These are phyloP conservation scores for Lactarius akahatsu DNA, from an alignment of 768 basidiomycete genomes.

Conservation along the genomic window DNA sequence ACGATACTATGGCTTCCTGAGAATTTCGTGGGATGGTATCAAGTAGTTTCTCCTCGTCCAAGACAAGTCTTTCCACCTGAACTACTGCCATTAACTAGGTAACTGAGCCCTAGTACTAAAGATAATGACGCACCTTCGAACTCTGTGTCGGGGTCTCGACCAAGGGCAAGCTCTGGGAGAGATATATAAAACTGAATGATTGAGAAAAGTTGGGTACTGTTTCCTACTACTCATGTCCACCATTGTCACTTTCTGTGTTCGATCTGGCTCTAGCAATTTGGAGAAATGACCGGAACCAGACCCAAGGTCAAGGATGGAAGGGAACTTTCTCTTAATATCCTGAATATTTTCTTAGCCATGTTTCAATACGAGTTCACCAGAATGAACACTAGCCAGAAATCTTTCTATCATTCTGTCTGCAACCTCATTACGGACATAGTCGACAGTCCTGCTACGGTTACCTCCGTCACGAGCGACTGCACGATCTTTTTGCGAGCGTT, in stretches of 20 bases:
- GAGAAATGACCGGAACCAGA: conserved; percentile 92
- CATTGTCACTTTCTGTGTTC: conserved; percentile 74
- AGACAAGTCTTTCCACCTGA: conserved; percentile 69
- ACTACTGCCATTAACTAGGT: conserved; percentile 46
- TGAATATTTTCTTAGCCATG: conserved; percentile 36
- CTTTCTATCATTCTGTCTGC: conserved; percentile 90
- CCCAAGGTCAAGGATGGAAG: conserved; percentile 79
- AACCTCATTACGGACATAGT: conserved; percentile 89
- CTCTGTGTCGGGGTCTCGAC: conserved; percentile 73
- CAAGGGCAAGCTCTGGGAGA: conserved; percentile 59
- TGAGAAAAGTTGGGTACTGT: neutral
- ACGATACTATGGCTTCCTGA: conserved; percentile 90
- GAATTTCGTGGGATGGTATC: conserved; percentile 63
- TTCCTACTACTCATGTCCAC: conserved; percentile 77
- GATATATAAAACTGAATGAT: conserved; percentile 7
- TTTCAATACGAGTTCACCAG: conserved; percentile 12
- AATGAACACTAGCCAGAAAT: conserved; percentile 58
- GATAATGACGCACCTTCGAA: conserved; percentile 64
- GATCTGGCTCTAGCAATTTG: conserved; percentile 68
- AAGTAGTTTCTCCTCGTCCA: conserved; percentile 82
- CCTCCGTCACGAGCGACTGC: conserved; percentile 61
- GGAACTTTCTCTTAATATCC: conserved; percentile 90
- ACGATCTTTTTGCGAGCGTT: conserved; percentile 74
- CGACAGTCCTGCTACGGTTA: conserved; percentile 68
- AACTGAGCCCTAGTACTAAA: conserved; percentile 12